Conservation (phyloP, 371 early-diverging fungal species). For the Encephalitozoon intestinalis region DNA sequence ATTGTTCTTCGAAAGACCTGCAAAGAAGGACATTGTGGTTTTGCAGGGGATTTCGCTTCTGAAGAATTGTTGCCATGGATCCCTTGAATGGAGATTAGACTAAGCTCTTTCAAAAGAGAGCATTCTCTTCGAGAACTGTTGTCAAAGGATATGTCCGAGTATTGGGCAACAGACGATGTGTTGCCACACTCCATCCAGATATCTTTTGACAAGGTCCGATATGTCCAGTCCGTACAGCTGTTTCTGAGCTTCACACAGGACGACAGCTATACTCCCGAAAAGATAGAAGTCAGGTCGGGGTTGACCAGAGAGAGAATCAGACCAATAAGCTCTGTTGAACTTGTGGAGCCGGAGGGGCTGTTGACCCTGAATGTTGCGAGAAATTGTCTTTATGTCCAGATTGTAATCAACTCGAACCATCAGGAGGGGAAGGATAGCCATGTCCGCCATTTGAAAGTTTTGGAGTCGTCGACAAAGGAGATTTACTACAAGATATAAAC, state of each 20-base stretch:
- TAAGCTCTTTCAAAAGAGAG: conserved; percentile 59
- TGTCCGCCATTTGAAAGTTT: conserved; percentile 68
- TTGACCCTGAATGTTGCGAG: conserved; percentile 63
- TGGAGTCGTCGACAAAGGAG: conserved; percentile 29
- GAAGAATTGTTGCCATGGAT: background rate
- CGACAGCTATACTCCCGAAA: conserved; percentile 78
- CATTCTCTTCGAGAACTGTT: conserved; percentile 59
- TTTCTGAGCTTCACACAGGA: conserved; percentile 72
- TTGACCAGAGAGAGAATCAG: conserved; percentile 65
- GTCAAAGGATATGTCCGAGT: conserved; percentile 42
- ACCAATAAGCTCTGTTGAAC: conserved; percentile 61
- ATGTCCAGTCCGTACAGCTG: conserved; percentile 65
- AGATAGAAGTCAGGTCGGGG: conserved; percentile 68
- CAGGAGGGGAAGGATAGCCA: conserved; percentile 81
- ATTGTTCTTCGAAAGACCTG: background rate
- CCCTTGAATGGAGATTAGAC: conserved; percentile 55
- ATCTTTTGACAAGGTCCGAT: conserved; percentile 41
- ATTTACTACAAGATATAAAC: conserved; percentile 11
- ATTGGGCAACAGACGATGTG: conserved; percentile 60
- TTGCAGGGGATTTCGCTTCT: background rate
- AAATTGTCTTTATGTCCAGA: conserved; percentile 65
- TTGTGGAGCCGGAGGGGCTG: conserved; percentile 70
- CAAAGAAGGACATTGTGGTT: background rate
- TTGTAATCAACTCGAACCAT: conserved; percentile 72
- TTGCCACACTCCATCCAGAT: conserved; percentile 60